phyloP scores from a whole-genome alignment of 768 basidiomycete genomes.

The Stropharia rugosoannulata region DNA sequence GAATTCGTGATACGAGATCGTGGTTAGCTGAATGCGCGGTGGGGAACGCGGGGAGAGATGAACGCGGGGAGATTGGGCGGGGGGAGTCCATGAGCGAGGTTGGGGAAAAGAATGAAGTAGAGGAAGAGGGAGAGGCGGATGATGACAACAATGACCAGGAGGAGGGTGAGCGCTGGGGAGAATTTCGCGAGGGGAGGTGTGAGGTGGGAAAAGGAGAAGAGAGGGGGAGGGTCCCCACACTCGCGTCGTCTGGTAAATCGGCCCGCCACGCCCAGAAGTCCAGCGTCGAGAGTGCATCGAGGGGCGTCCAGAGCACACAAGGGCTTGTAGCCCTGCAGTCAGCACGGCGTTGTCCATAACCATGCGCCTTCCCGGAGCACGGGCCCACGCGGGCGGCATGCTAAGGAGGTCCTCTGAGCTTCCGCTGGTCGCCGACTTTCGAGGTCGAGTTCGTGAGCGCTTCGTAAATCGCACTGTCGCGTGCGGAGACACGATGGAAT shows the following conservation, averaged over 20 bases:
- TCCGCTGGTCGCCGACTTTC: no score
- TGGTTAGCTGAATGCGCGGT: constrained; percentile 17
- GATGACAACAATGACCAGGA: no score
- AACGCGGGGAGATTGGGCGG: no score
- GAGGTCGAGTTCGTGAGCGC: constrained; percentile 21
- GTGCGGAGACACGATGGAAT: constrained; percentile 49
- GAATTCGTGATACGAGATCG: constrained; percentile 40
- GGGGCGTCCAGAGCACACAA: constrained; percentile 40
- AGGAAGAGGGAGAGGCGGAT: no score
- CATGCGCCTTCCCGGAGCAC: constrained; percentile 23
- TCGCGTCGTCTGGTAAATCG: not conserved
- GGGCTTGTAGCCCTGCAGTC: constrained; percentile 47
- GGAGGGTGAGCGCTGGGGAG: no score
- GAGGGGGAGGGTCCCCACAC: not conserved
- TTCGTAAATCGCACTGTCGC: constrained; percentile 40
- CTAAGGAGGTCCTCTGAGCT: no score
- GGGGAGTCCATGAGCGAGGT: no score
- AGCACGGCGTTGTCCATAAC: constrained; percentile 47
- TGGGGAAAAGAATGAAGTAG: no score
- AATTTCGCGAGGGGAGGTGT: no score
- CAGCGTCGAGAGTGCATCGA: constrained; percentile 50
- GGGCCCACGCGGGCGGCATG: not conserved
- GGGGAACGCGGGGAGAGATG: not conserved
- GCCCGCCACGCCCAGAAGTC: constrained; percentile 22
- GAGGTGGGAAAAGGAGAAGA: no score